Evolutionary conservation across 164 flowering plant genomes (phyloP), one percentile per base, ranked within the genome.

Genomic region (Macadamia integrifolia): DNA sequence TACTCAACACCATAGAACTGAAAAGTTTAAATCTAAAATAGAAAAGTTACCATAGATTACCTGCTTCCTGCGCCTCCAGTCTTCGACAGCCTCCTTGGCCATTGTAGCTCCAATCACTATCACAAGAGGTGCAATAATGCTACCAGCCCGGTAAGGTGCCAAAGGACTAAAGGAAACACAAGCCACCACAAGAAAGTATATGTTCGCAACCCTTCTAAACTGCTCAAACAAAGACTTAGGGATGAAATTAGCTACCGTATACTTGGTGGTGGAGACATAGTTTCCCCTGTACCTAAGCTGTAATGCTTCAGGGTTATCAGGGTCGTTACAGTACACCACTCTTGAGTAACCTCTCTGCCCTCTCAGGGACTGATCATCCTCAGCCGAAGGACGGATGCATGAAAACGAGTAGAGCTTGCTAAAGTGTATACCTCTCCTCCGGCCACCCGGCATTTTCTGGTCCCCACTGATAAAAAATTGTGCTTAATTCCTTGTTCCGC

Each of bases 81-180:
- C 97, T 71, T 91, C 97, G 11, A 86, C 81, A n/a, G 78, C 97
- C 76, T 91, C 97, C 75, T 90, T 90, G 43, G 69, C 86, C 90
- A 90, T 87, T 0, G 91, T 91, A 8, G 86, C 92, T 66, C 93
- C 92, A 76, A 91, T 87, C 67, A 90, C 97, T 44, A 87, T 74
- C 12, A 84, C 3, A 77, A 90, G 62, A 60, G 97, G 93, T 31
- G 53, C 64, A 68, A 84, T 79, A 72, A 87, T 76, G 67, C 89
- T 88, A 28, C 74, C 62, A 18, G 97, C 93, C 0, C 84, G 59
- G 67, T 83, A 91, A 13, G 97, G 92, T 0, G 97, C 92, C 82
- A 91, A 65, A 0, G 91, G 92, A 72, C 85, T 88, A 74, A 87
- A 91, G 2, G 97, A 88, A 28, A 88, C 91, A 72, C 79, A 86